A percentile compares a stretch with the other conserved stretches of the same genome.
Evolutionary conservation across 257 asterid genomes (phyloP).

Genomic region (Ophiorrhiza pumila): DNA sequence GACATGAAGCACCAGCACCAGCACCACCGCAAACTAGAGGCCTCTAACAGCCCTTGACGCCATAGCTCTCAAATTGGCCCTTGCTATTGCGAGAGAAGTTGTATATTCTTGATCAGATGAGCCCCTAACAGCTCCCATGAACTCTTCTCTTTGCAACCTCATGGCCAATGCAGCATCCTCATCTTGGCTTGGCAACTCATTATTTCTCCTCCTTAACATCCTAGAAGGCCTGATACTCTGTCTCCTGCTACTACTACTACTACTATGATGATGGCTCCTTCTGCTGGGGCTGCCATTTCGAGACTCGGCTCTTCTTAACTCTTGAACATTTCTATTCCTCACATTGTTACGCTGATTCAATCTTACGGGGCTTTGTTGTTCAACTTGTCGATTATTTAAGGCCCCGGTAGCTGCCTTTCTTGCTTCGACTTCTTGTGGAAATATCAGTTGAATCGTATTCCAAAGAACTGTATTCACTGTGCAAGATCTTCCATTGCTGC

Average conservation of each 20-base stretch:
- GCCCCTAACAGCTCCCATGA: constrained; percentile 49
- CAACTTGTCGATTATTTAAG: constrained; percentile 19
- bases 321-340: constrained; percentile 33
- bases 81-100: constrained; percentile 47
- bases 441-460: constrained; percentile 91
- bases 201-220: constrained; percentile 23
- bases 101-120: constrained; percentile 32
- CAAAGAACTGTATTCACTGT: constrained; percentile 92
- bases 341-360: constrained; percentile 18
- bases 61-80: constrained; percentile 90
- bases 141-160: constrained; percentile 94
- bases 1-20: neutral
- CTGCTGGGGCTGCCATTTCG: constrained; percentile 30
- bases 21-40: neutral
- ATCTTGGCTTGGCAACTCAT: constrained; percentile 55
- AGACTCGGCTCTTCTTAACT: constrained; percentile 45
- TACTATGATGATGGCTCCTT: constrained; percentile 21
- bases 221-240: constrained; percentile 28
- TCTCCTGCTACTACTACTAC: constrained; percentile 35
- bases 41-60: constrained; percentile 62
- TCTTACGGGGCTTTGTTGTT: constrained; percentile 28
- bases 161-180: constrained; percentile 90
- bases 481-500: constrained; percentile 82
- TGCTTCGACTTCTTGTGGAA: constrained; percentile 82
- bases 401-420: constrained; percentile 46